phyloP scores from a whole-genome alignment of 805 yeast genomes.

The Wickerhamiella sergipiensis region DNA sequence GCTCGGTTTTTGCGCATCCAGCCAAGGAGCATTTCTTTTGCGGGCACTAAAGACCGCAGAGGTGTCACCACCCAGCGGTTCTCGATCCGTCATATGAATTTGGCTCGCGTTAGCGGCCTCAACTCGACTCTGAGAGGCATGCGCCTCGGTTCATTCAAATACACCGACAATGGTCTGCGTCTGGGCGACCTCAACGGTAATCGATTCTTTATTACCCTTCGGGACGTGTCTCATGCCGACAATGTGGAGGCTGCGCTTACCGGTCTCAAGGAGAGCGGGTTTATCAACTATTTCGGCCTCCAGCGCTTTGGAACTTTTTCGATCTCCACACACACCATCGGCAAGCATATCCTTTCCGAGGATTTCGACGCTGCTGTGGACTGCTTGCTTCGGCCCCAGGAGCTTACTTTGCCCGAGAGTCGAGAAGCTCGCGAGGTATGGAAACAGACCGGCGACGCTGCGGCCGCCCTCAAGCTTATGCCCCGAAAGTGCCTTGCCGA shows the following conservation, averaged over 20 bases:
- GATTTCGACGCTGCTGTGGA: slow-evolving; percentile 76
- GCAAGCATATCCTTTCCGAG: slow-evolving; percentile 52
- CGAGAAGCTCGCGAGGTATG: slow-evolving; percentile 71
- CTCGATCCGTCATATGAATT: slow-evolving; percentile 41
- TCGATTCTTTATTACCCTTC: slow-evolving; percentile 71
- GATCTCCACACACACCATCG: slow-evolving; percentile 77
- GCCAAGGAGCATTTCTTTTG: slow-evolving; percentile 57
- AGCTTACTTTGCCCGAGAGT: slow-evolving; percentile 68
- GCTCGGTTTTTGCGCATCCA: slow-evolving; percentile 64
- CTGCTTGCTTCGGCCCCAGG: slow-evolving; percentile 73
- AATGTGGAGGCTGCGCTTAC: slow-evolving; percentile 35
- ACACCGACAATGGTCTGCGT: slow-evolving; percentile 44
- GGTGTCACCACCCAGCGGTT: slow-evolving; percentile 86
- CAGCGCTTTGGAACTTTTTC: slow-evolving; percentile 96
- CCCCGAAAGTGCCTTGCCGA: slow-evolving; percentile 87
- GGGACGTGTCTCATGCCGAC: slow-evolving; percentile 41
- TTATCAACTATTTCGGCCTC: slow-evolving; percentile 93
- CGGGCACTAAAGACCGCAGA: slow-evolving; percentile 95
- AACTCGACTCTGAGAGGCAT: slow-evolving; percentile 62
- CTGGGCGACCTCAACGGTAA: slow-evolving; percentile 84
- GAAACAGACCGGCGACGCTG: slow-evolving; percentile 59
- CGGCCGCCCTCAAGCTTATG: slow-evolving; percentile 54
- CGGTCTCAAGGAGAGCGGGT: slow-evolving; percentile 56
- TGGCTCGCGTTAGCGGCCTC: slow-evolving; percentile 60
- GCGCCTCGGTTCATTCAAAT: slow-evolving; percentile 64